phyloP scores from a whole-genome alignment of 305 asterid species.

The Solanum hybrid region DNA sequence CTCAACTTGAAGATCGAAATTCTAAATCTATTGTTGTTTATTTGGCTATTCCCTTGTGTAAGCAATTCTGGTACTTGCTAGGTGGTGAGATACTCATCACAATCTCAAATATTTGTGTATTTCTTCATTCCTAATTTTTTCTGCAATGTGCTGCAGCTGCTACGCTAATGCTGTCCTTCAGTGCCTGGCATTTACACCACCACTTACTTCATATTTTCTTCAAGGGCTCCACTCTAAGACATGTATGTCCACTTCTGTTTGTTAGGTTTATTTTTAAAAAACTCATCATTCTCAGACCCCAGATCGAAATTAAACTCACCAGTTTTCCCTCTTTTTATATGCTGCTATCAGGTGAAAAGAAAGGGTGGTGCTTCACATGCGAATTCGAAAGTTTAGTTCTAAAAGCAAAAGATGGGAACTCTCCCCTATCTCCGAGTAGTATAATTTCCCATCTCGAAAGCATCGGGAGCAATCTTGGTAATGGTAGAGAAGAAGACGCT shows the following conservation, averaged over 20 bases:
- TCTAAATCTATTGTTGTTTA: not conserved
- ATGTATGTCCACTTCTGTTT: slow-evolving; percentile 28
- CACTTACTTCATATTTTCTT: slow-evolving; percentile 71
- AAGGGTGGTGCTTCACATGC: slow-evolving; percentile 76
- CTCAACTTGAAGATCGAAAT: not conserved
- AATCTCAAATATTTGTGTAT: not conserved
- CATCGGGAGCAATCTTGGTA: slow-evolving; percentile 55
- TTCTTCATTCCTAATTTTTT: not conserved
- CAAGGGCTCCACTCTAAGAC: slow-evolving; percentile 69
- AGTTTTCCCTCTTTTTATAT: not conserved
- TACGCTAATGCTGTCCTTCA: slow-evolving; percentile 84
- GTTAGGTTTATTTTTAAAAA: not conserved
- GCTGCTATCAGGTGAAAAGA: slow-evolving; percentile 34
- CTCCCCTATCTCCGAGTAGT: slow-evolving; percentile 50
- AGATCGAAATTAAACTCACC: not conserved
- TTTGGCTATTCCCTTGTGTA: not conserved
- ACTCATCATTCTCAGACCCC: not conserved
- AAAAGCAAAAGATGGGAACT: slow-evolving; percentile 42
- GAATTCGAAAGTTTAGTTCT: slow-evolving; percentile 55
- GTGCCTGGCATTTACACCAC: slow-evolving; percentile 80
- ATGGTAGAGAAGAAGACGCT: slow-evolving; percentile 91
- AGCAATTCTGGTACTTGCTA: not conserved
- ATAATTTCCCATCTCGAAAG: slow-evolving; percentile 51
- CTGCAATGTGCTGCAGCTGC: slow-evolving; percentile 49
- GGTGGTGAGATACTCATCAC: not conserved